These are phyloP conservation scores for Leccinum pallidistipes DNA, from an alignment of 1,284 basidiomycete species.

Conservation along the genomic window DNA sequence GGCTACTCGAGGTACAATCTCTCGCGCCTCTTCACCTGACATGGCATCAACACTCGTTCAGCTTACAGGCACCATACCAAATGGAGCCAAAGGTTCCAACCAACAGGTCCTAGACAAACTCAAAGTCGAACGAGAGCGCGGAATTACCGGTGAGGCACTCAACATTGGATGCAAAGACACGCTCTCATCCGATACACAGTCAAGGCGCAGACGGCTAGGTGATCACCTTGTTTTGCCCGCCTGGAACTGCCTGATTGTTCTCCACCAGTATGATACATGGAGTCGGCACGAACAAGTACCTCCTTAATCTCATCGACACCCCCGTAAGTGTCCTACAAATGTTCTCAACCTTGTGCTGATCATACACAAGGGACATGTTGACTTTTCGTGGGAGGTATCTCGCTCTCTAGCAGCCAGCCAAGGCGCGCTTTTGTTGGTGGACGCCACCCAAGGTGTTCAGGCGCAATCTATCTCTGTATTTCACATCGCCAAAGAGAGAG, in stretches of 20 bases:
- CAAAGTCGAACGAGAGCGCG: slow-evolving; percentile 94
- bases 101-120: slow-evolving; percentile 94
- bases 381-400: slow-evolving; percentile 96
- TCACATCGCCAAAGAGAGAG: slow-evolving; percentile 82
- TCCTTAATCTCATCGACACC: slow-evolving; percentile 97
- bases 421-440: slow-evolving; percentile 89
- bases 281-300: slow-evolving; percentile 54
- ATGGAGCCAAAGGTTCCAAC: slow-evolving; percentile 63
- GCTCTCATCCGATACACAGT: slow-evolving; percentile 42
- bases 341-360: slow-evolving; percentile 10
- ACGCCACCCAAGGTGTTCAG: slow-evolving; percentile 97
- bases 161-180: not conserved
- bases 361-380: slow-evolving; percentile 78
- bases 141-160: slow-evolving; percentile 74
- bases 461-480: slow-evolving; percentile 97
- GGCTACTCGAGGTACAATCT: slow-evolving; percentile 64
- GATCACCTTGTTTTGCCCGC: slow-evolving; percentile 3
- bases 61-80: slow-evolving; percentile 86
- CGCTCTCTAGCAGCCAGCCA: slow-evolving; percentile 93
- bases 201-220: slow-evolving; percentile 92
- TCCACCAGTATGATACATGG: slow-evolving; percentile 72
- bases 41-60: slow-evolving; percentile 35
- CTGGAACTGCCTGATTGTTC: slow-evolving; percentile 9
- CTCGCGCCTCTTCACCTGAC: not conserved
- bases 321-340: slow-evolving; percentile 53